Base-by-base conservation (phyloP, 257 asterid species). In the Hygrophila difformis region DNA sequence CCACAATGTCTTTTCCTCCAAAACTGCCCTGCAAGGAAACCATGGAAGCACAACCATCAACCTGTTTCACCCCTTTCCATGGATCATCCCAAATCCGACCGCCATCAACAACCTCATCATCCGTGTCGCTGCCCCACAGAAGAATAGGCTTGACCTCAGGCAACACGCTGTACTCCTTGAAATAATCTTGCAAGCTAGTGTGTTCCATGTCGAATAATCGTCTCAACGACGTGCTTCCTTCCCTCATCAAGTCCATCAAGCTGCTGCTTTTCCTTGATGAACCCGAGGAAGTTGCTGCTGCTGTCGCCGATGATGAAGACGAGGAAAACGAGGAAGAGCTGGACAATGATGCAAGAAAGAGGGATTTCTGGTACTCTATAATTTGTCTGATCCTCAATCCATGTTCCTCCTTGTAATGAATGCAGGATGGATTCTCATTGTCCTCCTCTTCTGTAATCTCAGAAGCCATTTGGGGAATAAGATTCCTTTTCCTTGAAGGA, bases 171-270 rank as follows among this genome's bases (percentile, higher is more conserved):
- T 81, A 81, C 14, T 81, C 82, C 33, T 52, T 67, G 49, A 84
- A 63, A 23, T 13, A 41, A 41, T 41, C 15, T 0, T 23, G 18
- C 47, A 41, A 20, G 12, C 47, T 84, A 1, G 84, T 77, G 47
- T 81, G 93, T 45, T 84, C 84, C 91, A 81, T 78, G 21, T 71
- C 84, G 40, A 84, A 75, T 33, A 81, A 55, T 59, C 93, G 56
- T 36, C 89, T 44, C 20, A 84, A 62, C 15, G 89, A 70, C 15
- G 95, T 70, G 65, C 70, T 81, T 4, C 93, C 93, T 40, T 48
- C 79, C 57, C 62, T 78, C 93, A 84, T 81, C 49, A 84, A 51
- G 35, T 71, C 77, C 29, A 84, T 31, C 13, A 84, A 54, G 48
- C 68, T 61, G 9, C 46, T 75, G 51, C 70, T 66, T 53, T 59